Base-by-base conservation (phyloP, 179 eudicot species). In the Silene noctiflora region DNA sequence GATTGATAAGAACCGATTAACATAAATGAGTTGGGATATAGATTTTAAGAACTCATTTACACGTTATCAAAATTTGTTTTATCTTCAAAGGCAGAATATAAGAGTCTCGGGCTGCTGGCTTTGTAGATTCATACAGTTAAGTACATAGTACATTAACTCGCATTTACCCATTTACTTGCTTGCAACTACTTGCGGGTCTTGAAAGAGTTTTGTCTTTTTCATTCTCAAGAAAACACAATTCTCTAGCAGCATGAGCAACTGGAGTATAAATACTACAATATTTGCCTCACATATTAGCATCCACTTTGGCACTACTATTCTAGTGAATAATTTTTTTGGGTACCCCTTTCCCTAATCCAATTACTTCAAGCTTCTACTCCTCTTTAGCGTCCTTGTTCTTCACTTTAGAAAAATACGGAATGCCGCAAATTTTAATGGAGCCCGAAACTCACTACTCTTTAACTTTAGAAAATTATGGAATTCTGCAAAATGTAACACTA, bases 1-100 rank as follows among this genome's bases (percentile, higher is more conserved):
- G 42, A 80, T 31, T 69, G 19, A 25, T 83, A 78, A 79, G 67
- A 79, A 65, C 51, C 53, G 44, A 24, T 55, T 3, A 17, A 5
- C 6, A 56, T 3, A 78, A 59, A 20, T n/a, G 4, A 24, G 46
- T 14, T 1, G 9, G 12, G 17, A 13, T 25, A 53, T 13, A 48
- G 21, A 42, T 70, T 44, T 44, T 44, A 44, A 11, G 11, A 44
- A 9, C 51, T 44, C 51, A 1, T 44, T 39, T 44, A 44, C 51
- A 44, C 14, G 5, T 35, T 44, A 44, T 44, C 51, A 2, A 11
- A 44, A 44, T 10, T 9, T 44, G 46, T 44, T 42, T 7, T 9
- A 44, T 44, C 51, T 44, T 11, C 51, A 44, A 44, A 44, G 51
- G 13, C 51, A 14, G 51, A 44, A 2, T 44, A 44, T 44, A 44